phyloP scores from a whole-genome alignment of 208 protist species.

The Leishmania martiniquensis region DNA sequence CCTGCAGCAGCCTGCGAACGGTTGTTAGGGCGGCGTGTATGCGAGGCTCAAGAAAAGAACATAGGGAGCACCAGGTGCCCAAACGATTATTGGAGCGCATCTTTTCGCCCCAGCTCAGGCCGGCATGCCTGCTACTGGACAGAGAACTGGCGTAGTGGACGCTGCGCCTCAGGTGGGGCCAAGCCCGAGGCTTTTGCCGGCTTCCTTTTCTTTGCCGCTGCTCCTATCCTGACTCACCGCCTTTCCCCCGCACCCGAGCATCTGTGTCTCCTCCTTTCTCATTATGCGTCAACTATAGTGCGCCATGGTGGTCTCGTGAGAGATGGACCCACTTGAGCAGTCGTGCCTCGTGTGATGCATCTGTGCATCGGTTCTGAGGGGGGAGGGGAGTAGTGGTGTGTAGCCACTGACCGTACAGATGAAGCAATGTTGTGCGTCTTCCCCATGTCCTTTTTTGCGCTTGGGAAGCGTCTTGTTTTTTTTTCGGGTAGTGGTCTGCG shows the following conservation, averaged over 20 bases:
- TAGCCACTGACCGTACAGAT: too few species aligned
- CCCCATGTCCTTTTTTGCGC: neutral
- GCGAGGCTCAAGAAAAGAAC: slow-evolving; percentile 20
- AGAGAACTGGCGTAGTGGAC: neutral
- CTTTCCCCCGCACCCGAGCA: neutral
- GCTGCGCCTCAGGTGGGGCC: neutral
- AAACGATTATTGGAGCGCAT: neutral
- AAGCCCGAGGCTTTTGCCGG: neutral
- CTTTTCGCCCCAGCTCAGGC: slow-evolving; percentile 7
- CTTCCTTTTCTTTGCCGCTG: neutral
- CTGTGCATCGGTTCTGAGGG: neutral
- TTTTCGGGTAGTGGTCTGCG: too few species aligned
- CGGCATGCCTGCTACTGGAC: neutral
- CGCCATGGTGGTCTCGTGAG: neutral
- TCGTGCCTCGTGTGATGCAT: neutral
- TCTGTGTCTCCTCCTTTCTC: neutral
- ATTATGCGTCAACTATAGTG: neutral
- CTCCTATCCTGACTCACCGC: neutral
- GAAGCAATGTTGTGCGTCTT: too few species aligned
- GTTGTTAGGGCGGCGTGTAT: neutral
- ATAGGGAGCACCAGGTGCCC: slow-evolving; percentile 19
- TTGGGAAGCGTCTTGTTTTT: neutral
- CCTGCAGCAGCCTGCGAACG: neutral
- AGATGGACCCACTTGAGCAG: neutral
- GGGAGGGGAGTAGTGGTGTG: too few species aligned